Base-by-base conservation (phyloP, 2,329 filamentous ascomycete genomes). In the Cladosporium sp. region DNA sequence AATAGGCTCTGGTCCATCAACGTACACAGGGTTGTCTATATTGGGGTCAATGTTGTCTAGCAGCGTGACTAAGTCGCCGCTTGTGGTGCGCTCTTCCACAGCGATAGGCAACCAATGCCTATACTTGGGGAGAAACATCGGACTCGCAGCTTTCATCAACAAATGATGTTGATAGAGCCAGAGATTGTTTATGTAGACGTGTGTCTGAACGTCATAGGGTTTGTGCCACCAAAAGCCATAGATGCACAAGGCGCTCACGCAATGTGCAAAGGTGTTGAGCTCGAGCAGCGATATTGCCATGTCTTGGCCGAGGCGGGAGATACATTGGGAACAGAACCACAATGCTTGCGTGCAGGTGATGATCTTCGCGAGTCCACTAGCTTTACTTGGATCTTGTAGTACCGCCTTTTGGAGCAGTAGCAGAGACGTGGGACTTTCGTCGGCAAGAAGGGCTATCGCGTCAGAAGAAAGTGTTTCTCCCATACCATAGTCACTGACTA, bases 171-270 rank as follows among this genome's bases (percentile, higher is more conserved):
- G 39, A 17, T 17, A 19, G 3, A 42, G 39, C 39, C 4, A 4
- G 8, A 19, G 5, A 9, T 9, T 51, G 19, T 43, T 15, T 2
- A 55, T 28, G 22, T 61, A 17, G 2, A 56, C 7, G n/a, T 59
- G 54, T 4, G 61, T 55, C 20, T 58, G 36, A 5, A 68, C 56
- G 49, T 67, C 63, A 14, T 61, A 59, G 9, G 65, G 65, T 43
- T 66, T 67, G n/a, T 64, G 25, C 60, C 62, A 66, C 65, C 65
- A 67, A 4, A 66, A 40, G 1, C 57, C n/a, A 38, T 65, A 67
- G 11, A 63, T 63, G 9, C 65, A 25, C 4, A 65, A 42, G 7
- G 65, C 60, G 39, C 61, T 65, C 8, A 67, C n/a, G 14, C 60
- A 61, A 40, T 67, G 65, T 5, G 50, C 63, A 37, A 66, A 65